These are phyloP conservation scores for Medicago ruthenica DNA, from an alignment of 306 rosid genomes.

Conservation along the genomic window DNA sequence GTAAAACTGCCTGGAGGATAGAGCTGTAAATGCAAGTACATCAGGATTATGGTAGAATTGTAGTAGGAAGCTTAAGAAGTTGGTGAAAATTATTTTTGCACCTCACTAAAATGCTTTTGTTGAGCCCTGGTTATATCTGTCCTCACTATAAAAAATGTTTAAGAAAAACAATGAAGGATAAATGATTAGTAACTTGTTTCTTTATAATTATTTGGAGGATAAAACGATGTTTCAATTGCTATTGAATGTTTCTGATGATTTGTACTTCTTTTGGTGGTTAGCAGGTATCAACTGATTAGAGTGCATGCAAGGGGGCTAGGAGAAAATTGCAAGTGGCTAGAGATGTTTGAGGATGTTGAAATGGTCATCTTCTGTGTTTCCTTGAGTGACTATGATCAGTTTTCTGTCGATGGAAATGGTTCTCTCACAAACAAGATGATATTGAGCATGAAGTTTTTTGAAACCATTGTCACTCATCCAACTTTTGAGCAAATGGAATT, in stretches of 20 bases:
- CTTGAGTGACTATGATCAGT: conserved; percentile 85
- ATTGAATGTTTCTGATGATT: conserved; percentile 32
- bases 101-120: conserved; percentile 1
- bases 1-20: background rate
- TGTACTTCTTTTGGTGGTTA: conserved; percentile 28
- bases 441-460: conserved; percentile 74
- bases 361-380: conserved; percentile 89
- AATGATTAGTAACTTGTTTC: background rate
- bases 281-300: conserved; percentile 59
- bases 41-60: conserved; percentile 26
- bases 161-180: conserved; percentile 1
- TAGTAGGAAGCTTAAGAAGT: background rate
- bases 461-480: conserved; percentile 86
- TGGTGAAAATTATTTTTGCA: conserved; percentile 8
- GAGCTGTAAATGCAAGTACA: background rate
- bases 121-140: conserved; percentile 5
- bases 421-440: conserved; percentile 75
- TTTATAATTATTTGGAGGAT: conserved; percentile 1
- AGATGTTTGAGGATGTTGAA: conserved; percentile 98
- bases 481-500: conserved; percentile 92
- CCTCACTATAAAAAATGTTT: background rate
- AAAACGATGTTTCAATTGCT: background rate
- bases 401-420: conserved; percentile 71
- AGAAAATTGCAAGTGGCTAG: conserved; percentile 98
- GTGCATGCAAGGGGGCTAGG: conserved; percentile 61